These are phyloP conservation scores for Kwoniella sp. DNA, from an alignment of 768 basidiomycete genomes.

Conservation along the genomic window DNA sequence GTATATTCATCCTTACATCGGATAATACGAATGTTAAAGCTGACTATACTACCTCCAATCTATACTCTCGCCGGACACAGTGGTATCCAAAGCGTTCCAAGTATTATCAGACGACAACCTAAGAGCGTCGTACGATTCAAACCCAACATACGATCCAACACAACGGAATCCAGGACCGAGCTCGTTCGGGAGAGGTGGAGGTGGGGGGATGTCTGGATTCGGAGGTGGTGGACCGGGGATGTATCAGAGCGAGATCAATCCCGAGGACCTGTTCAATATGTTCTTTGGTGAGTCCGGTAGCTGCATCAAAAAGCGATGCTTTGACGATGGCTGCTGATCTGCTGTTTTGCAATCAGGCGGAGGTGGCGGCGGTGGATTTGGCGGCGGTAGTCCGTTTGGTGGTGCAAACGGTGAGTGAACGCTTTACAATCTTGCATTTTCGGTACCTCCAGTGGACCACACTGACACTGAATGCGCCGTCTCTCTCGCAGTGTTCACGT, in stretches of 20 bases:
- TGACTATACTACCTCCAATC: no score
- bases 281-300: slow-evolving; percentile 78
- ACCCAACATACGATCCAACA: slow-evolving; percentile 70
- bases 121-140: slow-evolving; percentile 77
- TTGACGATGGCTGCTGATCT: not conserved
- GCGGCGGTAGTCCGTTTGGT: slow-evolving; percentile 52
- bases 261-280: slow-evolving; percentile 97
- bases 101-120: slow-evolving; percentile 92
- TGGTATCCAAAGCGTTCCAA: slow-evolving; percentile 97
- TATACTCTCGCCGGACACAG: no score
- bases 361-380: slow-evolving; percentile 60
- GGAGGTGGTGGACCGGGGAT: slow-evolving; percentile 42
- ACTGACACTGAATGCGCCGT: no score
- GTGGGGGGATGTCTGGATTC: slow-evolving; percentile 43
- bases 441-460: no score
- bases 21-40: no score
- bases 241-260: slow-evolving; percentile 69
- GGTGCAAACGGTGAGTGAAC: slow-evolving; percentile 61
- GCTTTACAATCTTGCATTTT: not conserved
- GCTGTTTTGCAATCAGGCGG: slow-evolving; percentile 25
- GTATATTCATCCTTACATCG: no score
- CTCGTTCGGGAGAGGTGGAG: slow-evolving; percentile 25
- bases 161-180: slow-evolving; percentile 73
- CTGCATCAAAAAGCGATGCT: no score
- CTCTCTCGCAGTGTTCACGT: slow-evolving; percentile 63